Conservation (phyloP, 345 rosid genomes). For the Balakata baccata region DNA sequence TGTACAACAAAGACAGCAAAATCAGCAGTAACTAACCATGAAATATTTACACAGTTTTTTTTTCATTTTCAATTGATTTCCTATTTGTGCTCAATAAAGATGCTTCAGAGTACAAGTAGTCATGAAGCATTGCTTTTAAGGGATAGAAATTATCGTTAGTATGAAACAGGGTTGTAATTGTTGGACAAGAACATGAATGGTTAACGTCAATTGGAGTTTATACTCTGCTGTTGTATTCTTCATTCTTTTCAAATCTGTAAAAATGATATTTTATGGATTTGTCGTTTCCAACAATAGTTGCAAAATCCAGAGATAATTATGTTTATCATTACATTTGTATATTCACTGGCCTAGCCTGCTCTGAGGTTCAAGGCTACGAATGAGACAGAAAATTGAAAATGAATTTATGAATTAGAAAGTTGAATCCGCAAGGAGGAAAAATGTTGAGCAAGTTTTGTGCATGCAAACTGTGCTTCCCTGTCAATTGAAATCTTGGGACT, state of each 20-base stretch:
- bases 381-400: not conserved
- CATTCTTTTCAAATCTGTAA: not conserved
- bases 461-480: not conserved
- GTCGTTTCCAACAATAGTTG: too few relatives aligned
- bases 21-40: conserved; percentile 51
- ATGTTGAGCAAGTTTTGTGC: too few relatives aligned
- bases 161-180: not conserved
- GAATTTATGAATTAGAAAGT: not conserved
- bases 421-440: not conserved
- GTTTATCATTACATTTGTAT: not conserved
- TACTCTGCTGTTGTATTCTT: not conserved
- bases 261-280: not conserved
- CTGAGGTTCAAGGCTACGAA: not conserved
- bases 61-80: not conserved
- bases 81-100: not conserved
- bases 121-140: too few relatives aligned
- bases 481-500: not conserved
- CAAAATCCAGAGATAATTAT: too few relatives aligned
- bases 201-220: not conserved
- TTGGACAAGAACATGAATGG: not conserved
- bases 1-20: conserved; percentile 71
- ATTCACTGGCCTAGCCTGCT: not conserved
- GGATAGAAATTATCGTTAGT: not conserved
- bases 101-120: not conserved
- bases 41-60: not conserved